Percentiles rank a stretch among this genome's conserved stretches.
These are phyloP conservation scores for Sporisorium reilianum DNA, from an alignment of 1,284 basidiomycete species.

Conservation along the genomic window DNA sequence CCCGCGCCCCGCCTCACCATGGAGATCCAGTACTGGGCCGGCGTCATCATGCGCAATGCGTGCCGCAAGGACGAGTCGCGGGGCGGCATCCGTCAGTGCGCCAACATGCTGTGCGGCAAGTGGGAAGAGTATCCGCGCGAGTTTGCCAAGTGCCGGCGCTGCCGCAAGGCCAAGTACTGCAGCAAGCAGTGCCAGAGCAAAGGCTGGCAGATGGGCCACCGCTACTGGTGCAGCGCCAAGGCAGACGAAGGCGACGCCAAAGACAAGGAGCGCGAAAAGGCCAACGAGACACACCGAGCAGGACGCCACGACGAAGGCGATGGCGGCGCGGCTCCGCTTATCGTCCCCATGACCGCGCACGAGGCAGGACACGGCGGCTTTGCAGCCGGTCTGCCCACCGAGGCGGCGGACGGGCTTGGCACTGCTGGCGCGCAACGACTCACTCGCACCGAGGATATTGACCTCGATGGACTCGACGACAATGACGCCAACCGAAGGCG, in stretches of 20 bases:
- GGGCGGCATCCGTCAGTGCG: constrained; percentile 95
- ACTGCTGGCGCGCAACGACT: constrained; percentile 11
- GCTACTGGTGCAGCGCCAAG: constrained; percentile 73
- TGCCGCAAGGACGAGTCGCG: constrained; percentile 92
- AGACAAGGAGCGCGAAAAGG: constrained; percentile 50
- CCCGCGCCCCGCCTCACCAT: constrained; percentile 77
- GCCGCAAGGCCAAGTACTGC: constrained; percentile 98
- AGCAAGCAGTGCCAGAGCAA: constrained; percentile 97
- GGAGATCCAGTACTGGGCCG: constrained; percentile 99
- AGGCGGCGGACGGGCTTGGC: constrained; percentile 13
- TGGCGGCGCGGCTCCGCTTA: constrained; percentile 22
- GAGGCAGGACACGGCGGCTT: constrained; percentile 15
- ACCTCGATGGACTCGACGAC: constrained; percentile 22
- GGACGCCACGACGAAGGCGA: constrained; percentile 26
- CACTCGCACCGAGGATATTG: constrained; percentile 12
- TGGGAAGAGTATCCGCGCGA: constrained; percentile 95
- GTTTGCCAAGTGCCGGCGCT: constrained; percentile 95
- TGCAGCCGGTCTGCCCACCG: constrained; percentile 13
- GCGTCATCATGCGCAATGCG: constrained; percentile 98
- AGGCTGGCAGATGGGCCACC: constrained; percentile 95
- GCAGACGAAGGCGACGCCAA: constrained; percentile 58
- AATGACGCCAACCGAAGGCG: constrained; percentile 8
- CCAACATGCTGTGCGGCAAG: constrained; percentile 87
- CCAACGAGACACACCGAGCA: constrained; percentile 14
- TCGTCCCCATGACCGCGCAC: constrained; percentile 19